Conservation (phyloP, 495 filamentous ascomycete genomes). For the Xanthoparmelia taractica region DNA sequence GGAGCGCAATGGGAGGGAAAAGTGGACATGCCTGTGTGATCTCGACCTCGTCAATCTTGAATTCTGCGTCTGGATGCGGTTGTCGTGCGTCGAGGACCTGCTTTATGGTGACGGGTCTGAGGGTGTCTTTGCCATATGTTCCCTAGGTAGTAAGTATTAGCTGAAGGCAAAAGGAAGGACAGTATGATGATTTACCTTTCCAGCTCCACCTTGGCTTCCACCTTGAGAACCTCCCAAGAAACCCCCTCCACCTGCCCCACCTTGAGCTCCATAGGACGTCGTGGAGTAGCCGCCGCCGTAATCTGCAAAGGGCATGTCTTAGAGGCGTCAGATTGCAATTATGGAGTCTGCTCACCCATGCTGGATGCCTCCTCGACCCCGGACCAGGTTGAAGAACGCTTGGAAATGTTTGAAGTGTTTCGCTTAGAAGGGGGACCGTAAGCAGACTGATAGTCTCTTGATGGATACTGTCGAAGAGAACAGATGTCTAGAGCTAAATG, state of each 20-base stretch:
- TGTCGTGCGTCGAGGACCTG: conserved; percentile 77
- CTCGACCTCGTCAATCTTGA: conserved; percentile 69
- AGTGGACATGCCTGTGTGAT: conserved; percentile 40
- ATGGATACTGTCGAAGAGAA: too few species aligned
- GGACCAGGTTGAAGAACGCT: not conserved
- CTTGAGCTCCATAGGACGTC: conserved; percentile 52
- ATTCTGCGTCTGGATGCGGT: conserved; percentile 62
- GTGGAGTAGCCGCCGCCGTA: conserved; percentile 42
- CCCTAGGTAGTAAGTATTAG: conserved; percentile 32
- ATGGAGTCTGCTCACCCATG: conserved; percentile 11
- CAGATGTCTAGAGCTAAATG: too few species aligned
- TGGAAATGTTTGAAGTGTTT: not conserved
- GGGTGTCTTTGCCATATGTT: conserved; percentile 57
- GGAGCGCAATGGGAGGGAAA: not conserved
- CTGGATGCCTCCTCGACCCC: not conserved
- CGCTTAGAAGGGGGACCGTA: too few species aligned
- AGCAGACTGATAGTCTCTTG: too few species aligned
- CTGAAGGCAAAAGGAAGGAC: not conserved
- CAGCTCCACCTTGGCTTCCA: conserved; percentile 42
- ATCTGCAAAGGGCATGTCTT: conserved; percentile 8
- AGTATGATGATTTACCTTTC: conserved; percentile 29
- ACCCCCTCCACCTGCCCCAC: conserved; percentile 56
- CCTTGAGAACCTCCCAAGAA: conserved; percentile 50
- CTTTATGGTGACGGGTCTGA: conserved; percentile 90
- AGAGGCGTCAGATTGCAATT: not conserved